Conservation (phyloP, 2,329 filamentous ascomycete species). For the Aspergillus thermomutatus region DNA sequence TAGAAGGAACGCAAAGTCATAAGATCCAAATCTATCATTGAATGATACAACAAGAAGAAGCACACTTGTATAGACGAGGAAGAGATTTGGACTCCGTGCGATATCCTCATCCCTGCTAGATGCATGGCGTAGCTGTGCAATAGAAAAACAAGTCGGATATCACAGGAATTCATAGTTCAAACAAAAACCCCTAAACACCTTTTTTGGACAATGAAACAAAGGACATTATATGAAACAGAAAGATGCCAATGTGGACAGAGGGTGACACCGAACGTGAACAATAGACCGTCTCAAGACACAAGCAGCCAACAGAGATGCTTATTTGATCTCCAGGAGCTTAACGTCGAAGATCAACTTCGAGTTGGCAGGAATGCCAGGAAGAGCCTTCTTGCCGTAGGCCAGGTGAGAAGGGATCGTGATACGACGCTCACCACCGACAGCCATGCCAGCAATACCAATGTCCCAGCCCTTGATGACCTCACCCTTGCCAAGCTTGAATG, state of each 20-base stretch:
- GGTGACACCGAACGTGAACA: slow-evolving; percentile 5
- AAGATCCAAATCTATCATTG: background rate
- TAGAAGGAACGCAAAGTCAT: background rate
- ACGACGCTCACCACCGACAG: slow-evolving; percentile 87
- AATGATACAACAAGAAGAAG: background rate
- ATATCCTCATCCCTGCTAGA: slow-evolving; percentile 34
- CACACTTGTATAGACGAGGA: slow-evolving; percentile 6
- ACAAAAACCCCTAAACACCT: slow-evolving; percentile 24
- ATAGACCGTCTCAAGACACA: slow-evolving; percentile 8
- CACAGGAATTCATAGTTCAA: slow-evolving; percentile 30
- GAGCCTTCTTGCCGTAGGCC: slow-evolving; percentile 81
- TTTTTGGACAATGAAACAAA: slow-evolving; percentile 17
- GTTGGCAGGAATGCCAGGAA: slow-evolving; percentile 86
- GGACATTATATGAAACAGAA: slow-evolving; percentile 7
- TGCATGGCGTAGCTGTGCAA: slow-evolving; percentile 25
- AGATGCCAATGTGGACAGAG: background rate
- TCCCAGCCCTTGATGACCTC: slow-evolving; percentile 99
- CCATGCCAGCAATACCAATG: slow-evolving; percentile 87
- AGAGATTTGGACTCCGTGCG: slow-evolving; percentile 18
- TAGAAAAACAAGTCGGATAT: slow-evolving; percentile 37
- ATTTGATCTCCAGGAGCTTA: slow-evolving; percentile 81
- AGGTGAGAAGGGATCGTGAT: slow-evolving; percentile 82
- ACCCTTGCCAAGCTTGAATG: slow-evolving; percentile 88
- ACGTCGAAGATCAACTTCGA: slow-evolving; percentile 90
- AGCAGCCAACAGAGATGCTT: slow-evolving; percentile 30